Percentiles rank a stretch among this genome's conserved stretches.
Evolutionary conservation across 106 monocot species (phyloP).

Genomic region (Acorus calamus): DNA sequence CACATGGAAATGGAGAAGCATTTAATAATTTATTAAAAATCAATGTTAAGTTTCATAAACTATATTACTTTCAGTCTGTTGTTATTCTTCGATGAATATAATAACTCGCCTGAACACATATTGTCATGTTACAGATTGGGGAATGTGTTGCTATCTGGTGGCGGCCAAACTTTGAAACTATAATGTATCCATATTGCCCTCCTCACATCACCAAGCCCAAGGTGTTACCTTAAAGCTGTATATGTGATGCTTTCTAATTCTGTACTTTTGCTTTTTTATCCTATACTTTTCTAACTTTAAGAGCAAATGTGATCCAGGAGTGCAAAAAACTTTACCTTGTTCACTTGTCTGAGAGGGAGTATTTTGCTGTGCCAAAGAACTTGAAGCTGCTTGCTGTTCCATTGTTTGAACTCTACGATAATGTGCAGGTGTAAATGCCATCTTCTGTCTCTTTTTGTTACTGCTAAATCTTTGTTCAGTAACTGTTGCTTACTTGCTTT

Average conservation of each 20-base stretch:
- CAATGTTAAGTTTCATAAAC: no score
- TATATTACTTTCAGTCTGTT: no score
- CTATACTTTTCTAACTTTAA: background rate
- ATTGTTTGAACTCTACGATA: conserved; percentile 95
- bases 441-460: no score
- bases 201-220: conserved; percentile 97
- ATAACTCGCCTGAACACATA: background rate
- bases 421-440: conserved; percentile 68
- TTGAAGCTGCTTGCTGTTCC: conserved; percentile 97
- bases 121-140: conserved; percentile 56
- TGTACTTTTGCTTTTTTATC: background rate
- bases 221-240: conserved; percentile 23
- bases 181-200: conserved; percentile 99
- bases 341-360: conserved; percentile 86
- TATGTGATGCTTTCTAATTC: background rate
- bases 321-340: conserved; percentile 97
- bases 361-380: conserved; percentile 97
- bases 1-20: no score
- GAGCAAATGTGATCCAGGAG: conserved; percentile 36
- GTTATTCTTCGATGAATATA: no score
- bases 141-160: conserved; percentile 98
- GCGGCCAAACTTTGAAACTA: conserved; percentile 98
- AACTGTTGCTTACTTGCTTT: no score
- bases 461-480: no score
- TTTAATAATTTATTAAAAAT: no score